These are phyloP conservation scores for Staphylotrichum longicolle DNA, from an alignment of 495 filamentous ascomycete genomes.

Conservation along the genomic window DNA sequence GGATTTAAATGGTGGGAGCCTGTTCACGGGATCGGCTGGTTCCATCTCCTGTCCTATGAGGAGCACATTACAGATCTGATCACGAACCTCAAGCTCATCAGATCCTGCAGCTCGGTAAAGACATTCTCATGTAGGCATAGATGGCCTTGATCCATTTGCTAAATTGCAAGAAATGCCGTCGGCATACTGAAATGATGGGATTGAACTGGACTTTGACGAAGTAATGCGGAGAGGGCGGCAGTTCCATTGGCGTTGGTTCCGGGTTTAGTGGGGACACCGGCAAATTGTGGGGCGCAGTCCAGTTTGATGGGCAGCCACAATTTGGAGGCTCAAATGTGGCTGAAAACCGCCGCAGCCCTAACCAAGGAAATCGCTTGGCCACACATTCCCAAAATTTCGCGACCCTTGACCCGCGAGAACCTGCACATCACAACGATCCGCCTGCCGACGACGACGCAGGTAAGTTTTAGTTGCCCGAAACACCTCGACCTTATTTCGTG, in stretches of 20 bases:
- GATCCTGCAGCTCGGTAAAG: too few species aligned
- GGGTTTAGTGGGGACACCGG: too few species aligned
- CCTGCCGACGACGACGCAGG: slow-evolving; percentile 38
- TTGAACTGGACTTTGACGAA: too few species aligned
- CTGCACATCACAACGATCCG: slow-evolving; percentile 33
- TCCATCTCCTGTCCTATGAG: too few species aligned
- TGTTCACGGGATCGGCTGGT: slow-evolving; percentile 53
- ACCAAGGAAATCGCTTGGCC: slow-evolving; percentile 29
- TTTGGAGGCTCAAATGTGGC: slow-evolving; percentile 21
- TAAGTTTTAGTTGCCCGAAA: slow-evolving; percentile 19
- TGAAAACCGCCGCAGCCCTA: slow-evolving; percentile 32
- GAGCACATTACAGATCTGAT: too few species aligned
- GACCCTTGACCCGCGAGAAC: slow-evolving; percentile 33
- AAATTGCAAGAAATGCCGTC: too few species aligned
- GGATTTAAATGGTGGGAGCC: slow-evolving; percentile 55
- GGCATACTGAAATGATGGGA: too few species aligned
- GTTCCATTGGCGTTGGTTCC: too few species aligned
- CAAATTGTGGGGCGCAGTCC: too few species aligned
- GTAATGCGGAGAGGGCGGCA: too few species aligned
- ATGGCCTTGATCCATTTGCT: too few species aligned
- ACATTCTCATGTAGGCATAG: too few species aligned
- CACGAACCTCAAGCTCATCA: slow-evolving; percentile 41
- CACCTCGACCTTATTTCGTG: not conserved
- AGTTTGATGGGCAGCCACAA: slow-evolving; percentile 14
- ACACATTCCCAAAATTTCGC: slow-evolving; percentile 44